Evolutionary conservation across 2,329 filamentous ascomycete genomes (phyloP), one percentile per base, ranked within the genome.

Genomic region (Arthrobotrys entomopaga): DNA sequence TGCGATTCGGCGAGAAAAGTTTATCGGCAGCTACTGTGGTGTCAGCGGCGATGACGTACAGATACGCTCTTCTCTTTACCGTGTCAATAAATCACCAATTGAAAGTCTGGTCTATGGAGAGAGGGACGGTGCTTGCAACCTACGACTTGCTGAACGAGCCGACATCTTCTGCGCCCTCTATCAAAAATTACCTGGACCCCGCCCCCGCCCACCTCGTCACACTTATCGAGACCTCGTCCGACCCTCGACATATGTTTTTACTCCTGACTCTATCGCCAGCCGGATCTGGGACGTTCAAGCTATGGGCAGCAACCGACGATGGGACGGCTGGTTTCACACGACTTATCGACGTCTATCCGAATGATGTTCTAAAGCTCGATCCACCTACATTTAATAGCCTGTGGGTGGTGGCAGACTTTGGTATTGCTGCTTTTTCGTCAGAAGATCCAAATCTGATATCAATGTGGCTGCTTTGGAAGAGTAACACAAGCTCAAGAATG

Each of bases 201-300:
- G 66, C 78, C 2, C 78, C 78, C 29, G 75, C 77, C 4, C 75
- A 78, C 38, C 63, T 79, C 24, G 69, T 79, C 38, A 61, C 76
- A n/a, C 53, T 79, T 3, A 73, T 85, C 11, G 82, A 84, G 52
- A 82, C 83, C 16, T 82, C 83, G 19, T 78, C 84, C 26, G 82
- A 83, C 59, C 80, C 81, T 15, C 83, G 82, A 19, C 83, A 84
- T 74, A 79, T 82, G 43, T 89, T 88, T 79, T 86, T 86, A 70
- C 87, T 94, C 61, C 88, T 92, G 42, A 94, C 92, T 7, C 97
- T 93, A 81, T 97, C 93, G 10, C 94, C 95, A 0, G 88, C 95
- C 76, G 91, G 93, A 29, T 87, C 89, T 46, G 91, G 95, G 40
- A 90, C 94, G 80, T 98, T 99, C 85, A 98, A 97, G 81, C 93